A percentile compares a stretch with the other conserved stretches of the same genome.
These are phyloP conservation scores for Cordyceps tenuipes DNA, from an alignment of 2,329 filamentous ascomycete species.

Conservation along the genomic window DNA sequence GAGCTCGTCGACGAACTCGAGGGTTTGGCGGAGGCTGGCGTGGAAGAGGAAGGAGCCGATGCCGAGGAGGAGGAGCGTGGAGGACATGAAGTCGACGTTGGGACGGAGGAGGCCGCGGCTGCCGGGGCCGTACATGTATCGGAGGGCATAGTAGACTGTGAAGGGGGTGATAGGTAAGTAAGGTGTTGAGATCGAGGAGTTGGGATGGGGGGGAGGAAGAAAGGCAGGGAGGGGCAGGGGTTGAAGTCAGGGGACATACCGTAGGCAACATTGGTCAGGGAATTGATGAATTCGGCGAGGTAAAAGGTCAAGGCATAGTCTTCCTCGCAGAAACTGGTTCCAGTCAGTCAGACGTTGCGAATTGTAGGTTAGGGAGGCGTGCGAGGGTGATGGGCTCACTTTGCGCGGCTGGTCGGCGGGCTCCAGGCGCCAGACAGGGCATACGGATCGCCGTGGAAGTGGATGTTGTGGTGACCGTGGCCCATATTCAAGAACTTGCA, in stretches of 20 bases:
- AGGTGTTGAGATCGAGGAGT: no score
- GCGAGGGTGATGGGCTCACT: conserved; percentile 22
- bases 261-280: conserved; percentile 32
- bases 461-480: conserved; percentile 26
- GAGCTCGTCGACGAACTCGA: conserved; percentile 46
- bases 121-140: conserved; percentile 26
- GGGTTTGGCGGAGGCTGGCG: conserved; percentile 33
- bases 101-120: conserved; percentile 24
- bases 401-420: conserved; percentile 31
- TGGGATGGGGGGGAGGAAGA: no score
- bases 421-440: conserved; percentile 29
- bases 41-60: conserved; percentile 36
- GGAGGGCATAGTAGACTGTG: conserved; percentile 34
- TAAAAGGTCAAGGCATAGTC: conserved; percentile 39
- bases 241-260: no score
- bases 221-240: no score
- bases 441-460: conserved; percentile 27
- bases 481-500: conserved; percentile 16
- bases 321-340: conserved; percentile 33
- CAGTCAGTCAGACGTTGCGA: conserved; percentile 15
- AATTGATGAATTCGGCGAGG: conserved; percentile 37
- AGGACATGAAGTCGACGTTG: conserved; percentile 32
- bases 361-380: no score
- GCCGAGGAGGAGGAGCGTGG: conserved; percentile 33
- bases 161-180: no score